A percentile compares a stretch with the other conserved stretches of the same genome.
These are phyloP conservation scores for Mycena chlorophos DNA, from an alignment of 768 basidiomycete genomes.

Conservation along the genomic window DNA sequence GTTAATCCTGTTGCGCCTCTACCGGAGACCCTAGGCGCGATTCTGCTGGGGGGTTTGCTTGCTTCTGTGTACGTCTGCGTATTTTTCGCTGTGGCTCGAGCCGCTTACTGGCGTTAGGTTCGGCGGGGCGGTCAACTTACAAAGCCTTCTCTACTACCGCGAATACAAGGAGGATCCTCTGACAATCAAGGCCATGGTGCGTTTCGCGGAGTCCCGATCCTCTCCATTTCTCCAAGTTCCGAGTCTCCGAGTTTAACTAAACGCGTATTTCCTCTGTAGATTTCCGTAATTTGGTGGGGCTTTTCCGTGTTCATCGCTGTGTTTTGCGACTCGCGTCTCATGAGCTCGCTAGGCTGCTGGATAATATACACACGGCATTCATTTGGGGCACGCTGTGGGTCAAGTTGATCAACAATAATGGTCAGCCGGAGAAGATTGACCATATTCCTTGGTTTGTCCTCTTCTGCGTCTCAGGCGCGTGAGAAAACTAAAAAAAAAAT, in stretches of 20 bases:
- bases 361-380: slow-evolving; percentile 33
- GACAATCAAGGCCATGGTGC: slow-evolving; percentile 4
- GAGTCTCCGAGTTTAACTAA: background rate
- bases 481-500: background rate
- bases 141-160: slow-evolving; percentile 10
- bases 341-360: slow-evolving; percentile 32
- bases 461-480: background rate
- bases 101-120: slow-evolving; percentile 3
- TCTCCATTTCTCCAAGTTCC: background rate
- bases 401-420: slow-evolving; percentile 32
- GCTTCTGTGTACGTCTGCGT: background rate
- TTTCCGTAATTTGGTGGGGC: slow-evolving; percentile 16
- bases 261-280: background rate
- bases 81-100: background rate
- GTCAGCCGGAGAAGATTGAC: slow-evolving; percentile 26
- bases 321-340: background rate
- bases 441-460: slow-evolving; percentile 30
- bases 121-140: slow-evolving; percentile 9
- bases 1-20: no score
- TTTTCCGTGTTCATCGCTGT: background rate
- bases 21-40: background rate
- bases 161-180: slow-evolving; percentile 8
- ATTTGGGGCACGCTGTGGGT: slow-evolving; percentile 36
- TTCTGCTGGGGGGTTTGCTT: background rate
- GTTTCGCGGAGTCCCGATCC: background rate